A percentile compares a stretch with the other conserved stretches of the same genome.
These are phyloP conservation scores for Phaeosphaeriaceae sp. DNA, from an alignment of 2,329 filamentous ascomycete genomes.

Conservation along the genomic window DNA sequence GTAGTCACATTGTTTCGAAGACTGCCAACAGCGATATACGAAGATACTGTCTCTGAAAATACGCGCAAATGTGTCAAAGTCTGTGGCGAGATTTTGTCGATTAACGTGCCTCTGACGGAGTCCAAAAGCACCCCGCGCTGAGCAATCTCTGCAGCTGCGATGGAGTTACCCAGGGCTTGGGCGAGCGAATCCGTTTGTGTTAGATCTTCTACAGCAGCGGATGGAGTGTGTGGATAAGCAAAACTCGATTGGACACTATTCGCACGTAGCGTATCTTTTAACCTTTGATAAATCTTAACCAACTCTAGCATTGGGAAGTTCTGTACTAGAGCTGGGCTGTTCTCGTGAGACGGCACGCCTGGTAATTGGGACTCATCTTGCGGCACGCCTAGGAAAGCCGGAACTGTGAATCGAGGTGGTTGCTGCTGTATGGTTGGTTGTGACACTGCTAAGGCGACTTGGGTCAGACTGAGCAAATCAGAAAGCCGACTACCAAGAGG, in stretches of 20 bases:
- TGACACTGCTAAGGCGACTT: slow-evolving; percentile 25
- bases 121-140: slow-evolving; percentile 83
- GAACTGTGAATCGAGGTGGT: slow-evolving; percentile 37
- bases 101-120: slow-evolving; percentile 70
- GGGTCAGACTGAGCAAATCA: slow-evolving; percentile 39
- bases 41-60: slow-evolving; percentile 83
- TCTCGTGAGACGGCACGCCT: slow-evolving; percentile 30
- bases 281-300: slow-evolving; percentile 61
- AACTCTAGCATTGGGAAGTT: slow-evolving; percentile 53
- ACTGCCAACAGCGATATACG: slow-evolving; percentile 79
- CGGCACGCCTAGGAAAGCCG: slow-evolving; percentile 34
- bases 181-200: slow-evolving; percentile 65
- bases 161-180: slow-evolving; percentile 77
- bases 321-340: slow-evolving; percentile 18
- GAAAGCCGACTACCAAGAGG: slow-evolving; percentile 53
- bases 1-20: slow-evolving; percentile 67
- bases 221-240: slow-evolving; percentile 49
- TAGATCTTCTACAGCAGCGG: slow-evolving; percentile 53
- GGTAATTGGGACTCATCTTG: slow-evolving; percentile 33
- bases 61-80: slow-evolving; percentile 85
- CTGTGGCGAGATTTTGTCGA: slow-evolving; percentile 85
- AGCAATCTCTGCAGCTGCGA: slow-evolving; percentile 87
- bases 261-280: slow-evolving; percentile 61
- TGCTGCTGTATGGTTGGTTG: slow-evolving; percentile 19
- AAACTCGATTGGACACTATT: slow-evolving; percentile 59